These are phyloP conservation scores for Stenogyne calaminthoides DNA, from an alignment of 305 asterid genomes.

Conservation along the genomic window DNA sequence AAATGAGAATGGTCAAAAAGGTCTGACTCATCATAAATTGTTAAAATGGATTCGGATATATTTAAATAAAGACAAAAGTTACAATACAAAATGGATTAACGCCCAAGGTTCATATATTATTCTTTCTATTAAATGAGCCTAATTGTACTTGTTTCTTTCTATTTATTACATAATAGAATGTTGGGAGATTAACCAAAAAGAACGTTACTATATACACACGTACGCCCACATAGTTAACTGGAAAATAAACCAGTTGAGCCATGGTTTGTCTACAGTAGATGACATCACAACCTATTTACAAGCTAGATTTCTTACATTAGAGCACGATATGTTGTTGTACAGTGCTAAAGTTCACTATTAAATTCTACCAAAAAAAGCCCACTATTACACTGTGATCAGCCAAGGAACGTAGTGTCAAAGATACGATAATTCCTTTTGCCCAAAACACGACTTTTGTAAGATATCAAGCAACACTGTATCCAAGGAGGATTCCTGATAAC, in stretches of 20 bases:
- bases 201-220: too few species aligned
- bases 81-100: too few species aligned
- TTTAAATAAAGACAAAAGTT: too few species aligned
- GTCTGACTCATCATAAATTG: too few species aligned
- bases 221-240: too few species aligned
- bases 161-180: too few species aligned
- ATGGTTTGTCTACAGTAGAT: background rate
- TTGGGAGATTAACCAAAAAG: too few species aligned
- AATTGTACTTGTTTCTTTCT: too few species aligned
- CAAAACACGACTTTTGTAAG: constrained; percentile 58
- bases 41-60: too few species aligned
- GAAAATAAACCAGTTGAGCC: background rate
- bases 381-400: constrained; percentile 15
- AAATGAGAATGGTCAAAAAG: too few species aligned
- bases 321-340: background rate
- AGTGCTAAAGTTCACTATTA: background rate
- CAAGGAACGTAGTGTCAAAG: constrained; percentile 45
- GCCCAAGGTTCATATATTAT: too few species aligned
- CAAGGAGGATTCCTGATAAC: constrained; percentile 65
- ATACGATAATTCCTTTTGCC: constrained; percentile 64
- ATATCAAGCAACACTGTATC: constrained; percentile 68
- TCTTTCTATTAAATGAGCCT: too few species aligned
- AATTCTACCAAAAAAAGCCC: background rate
- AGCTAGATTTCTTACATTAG: background rate
- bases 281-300: background rate